phyloP scores from a whole-genome alignment of 805 yeast species.

The Naumovozyma castellii region DNA sequence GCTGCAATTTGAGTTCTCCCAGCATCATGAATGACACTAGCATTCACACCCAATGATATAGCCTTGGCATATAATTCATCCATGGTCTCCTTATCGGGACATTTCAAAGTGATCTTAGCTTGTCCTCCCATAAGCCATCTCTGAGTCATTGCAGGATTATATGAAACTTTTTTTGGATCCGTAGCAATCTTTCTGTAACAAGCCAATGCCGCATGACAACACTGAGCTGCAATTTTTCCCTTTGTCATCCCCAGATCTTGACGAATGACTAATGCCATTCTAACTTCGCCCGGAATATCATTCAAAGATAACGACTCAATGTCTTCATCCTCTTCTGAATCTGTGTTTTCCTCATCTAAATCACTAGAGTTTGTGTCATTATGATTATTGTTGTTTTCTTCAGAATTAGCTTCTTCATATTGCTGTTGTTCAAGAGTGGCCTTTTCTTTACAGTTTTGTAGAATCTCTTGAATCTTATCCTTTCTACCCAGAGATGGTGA shows the following conservation, averaged over 20 bases:
- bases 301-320: constrained; percentile 53
- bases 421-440: constrained; percentile 7
- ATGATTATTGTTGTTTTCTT: constrained; percentile 8
- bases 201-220: constrained; percentile 94
- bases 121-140: constrained; percentile 85
- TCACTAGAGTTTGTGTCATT: constrained; percentile 9
- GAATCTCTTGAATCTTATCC: constrained; percentile 10
- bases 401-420: constrained; percentile 13
- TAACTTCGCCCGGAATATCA: constrained; percentile 65
- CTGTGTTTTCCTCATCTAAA: constrained; percentile 33
- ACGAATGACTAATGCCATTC: constrained; percentile 82
- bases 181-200: constrained; percentile 62
- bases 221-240: constrained; percentile 96
- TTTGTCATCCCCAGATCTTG: constrained; percentile 85
- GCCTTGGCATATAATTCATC: constrained; percentile 75
- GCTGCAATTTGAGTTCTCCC: constrained; percentile 96
- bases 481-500: constrained; percentile 9
- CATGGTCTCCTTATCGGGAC: constrained; percentile 57
- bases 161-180: constrained; percentile 37
- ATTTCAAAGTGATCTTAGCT: constrained; percentile 84
- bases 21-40: constrained; percentile 84
- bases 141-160: constrained; percentile 52
- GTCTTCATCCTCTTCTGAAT: constrained; percentile 46
- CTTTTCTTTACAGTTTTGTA: constrained; percentile 11
- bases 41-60: constrained; percentile 64